Base-by-base conservation (phyloP, 371 early-diverging fungal genomes). In the Rhizopus sp. region DNA sequence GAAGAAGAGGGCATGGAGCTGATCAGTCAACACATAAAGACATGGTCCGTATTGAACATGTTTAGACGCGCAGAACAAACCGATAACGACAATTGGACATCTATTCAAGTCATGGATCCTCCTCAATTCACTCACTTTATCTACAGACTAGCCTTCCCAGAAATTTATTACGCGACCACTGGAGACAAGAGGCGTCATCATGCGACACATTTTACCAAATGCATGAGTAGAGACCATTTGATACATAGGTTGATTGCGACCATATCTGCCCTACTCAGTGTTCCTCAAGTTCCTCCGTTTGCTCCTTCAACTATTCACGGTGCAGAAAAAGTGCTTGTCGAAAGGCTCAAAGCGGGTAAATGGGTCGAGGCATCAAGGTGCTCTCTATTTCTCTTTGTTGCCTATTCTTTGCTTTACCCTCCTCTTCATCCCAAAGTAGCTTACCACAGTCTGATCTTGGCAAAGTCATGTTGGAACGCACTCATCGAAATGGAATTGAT, bases 381-480 rank as follows among this genome's bases (percentile, higher is more conserved):
- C 48, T 77, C 85, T 10, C 53, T 77, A n/a, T 85, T 83, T 55
- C 73, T 89, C 1, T 72, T 86, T 60, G 82, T 85, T 0, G 73
- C 84, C 9, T 91, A 92, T 51, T 59, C 84, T n/a, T 32, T 89
- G 46, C 69, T 82, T 6, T 91, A 90, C 61, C 89, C 88, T 38
- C 75, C 84, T 4, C 71, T 77, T 47, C 90, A 91, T 64, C 90
- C 93, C 1, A 67, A 85, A 12, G 54, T 88, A 2, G 78, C 84
- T 8, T 75, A 83, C 32, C 88, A 90, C 55, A 77, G 77, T 23
- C 65, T 89, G 37, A 78, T 83, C n/a, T 55, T 86, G 16, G 88
- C 87, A 29, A 82, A 88, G 60, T 74, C 85, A 47, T 63, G 80
- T 6, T 89, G 87, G 88, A 89, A 90, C 44, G 71, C 76, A 4